Conservation (phyloP, 495 filamentous ascomycete genomes). For the Aspergillus sclerotiicarbonarius region DNA sequence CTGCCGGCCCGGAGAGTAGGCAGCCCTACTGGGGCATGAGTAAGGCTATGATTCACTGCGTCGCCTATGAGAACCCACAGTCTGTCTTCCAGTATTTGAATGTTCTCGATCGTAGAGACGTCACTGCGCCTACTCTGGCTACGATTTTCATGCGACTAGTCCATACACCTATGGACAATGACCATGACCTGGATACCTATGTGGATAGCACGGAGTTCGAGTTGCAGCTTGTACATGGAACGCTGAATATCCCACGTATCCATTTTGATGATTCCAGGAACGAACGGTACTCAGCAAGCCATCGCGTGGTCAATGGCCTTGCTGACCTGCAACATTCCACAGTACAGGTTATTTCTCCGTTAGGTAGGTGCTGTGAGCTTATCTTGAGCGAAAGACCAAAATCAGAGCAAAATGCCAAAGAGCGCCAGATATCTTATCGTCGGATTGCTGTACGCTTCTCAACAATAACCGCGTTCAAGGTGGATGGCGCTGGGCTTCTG, state of each 20-base stretch:
- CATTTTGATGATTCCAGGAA: background rate
- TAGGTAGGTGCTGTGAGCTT: background rate
- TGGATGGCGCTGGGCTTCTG: background rate
- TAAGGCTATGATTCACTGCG: slow-evolving; percentile 8
- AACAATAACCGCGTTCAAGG: background rate
- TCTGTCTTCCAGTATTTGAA: slow-evolving; percentile 6
- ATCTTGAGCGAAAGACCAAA: background rate
- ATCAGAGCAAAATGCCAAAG: background rate
- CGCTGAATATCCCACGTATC: slow-evolving; percentile 6
- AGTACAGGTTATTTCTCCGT: background rate
- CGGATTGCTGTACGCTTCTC: background rate
- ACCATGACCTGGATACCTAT: background rate
- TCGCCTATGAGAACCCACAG: background rate
- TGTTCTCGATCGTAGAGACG: background rate
- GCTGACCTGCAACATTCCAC: background rate
- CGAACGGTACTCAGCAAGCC: slow-evolving; percentile 1
- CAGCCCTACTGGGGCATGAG: slow-evolving; percentile 6
- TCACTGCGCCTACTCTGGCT: background rate
- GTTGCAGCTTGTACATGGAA: background rate
- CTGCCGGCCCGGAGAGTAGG: slow-evolving; percentile 7
- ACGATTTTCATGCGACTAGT: slow-evolving; percentile 6
- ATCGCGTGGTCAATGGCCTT: background rate
- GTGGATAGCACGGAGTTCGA: slow-evolving; percentile 8
- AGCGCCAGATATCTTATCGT: background rate
- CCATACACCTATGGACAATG: background rate